Evolutionary conservation across 345 rosid species (phyloP).

Genomic region (Eucalyptus tenuipes): DNA sequence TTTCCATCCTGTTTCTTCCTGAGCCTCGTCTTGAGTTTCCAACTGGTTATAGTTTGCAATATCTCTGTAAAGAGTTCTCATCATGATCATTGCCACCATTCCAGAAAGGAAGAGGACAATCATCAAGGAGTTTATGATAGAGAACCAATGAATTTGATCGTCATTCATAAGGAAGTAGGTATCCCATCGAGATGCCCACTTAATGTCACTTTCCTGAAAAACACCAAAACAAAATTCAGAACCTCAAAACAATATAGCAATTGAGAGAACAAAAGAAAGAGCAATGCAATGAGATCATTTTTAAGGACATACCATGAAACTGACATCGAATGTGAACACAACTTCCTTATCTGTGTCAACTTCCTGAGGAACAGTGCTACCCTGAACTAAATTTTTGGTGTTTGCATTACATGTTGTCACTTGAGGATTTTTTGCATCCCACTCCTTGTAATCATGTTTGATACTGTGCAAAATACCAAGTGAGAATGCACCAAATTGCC

Average conservation of each 20-base stretch:
- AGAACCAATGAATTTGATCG: conserved; percentile 98
- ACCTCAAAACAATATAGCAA: neutral
- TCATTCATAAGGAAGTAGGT: conserved; percentile 96
- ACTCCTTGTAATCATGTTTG: conserved; percentile 86
- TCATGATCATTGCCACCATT: conserved; percentile 99
- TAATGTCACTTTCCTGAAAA: conserved; percentile 76
- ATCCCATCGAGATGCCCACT: conserved; percentile 99
- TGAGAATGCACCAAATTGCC: neutral
- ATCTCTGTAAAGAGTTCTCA: conserved; percentile 94
- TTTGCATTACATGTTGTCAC: conserved; percentile 87
- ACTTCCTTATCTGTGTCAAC: conserved; percentile 60
- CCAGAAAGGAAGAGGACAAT: conserved; percentile 97
- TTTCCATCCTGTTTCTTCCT: conserved; percentile 98
- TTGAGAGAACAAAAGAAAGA: neutral
- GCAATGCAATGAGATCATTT: neutral
- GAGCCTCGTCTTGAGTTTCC: conserved; percentile 97
- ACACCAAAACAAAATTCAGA: neutral
- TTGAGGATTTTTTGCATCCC: conserved; percentile 82
- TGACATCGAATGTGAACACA: conserved; percentile 91
- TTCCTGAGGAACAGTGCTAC: conserved; percentile 85
- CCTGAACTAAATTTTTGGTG: conserved; percentile 75
- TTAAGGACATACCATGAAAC: conserved; percentile 46
- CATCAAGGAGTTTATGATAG: conserved; percentile 94
- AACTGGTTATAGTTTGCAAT: conserved; percentile 91
- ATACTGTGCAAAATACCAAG: conserved; percentile 41